phyloP scores from a whole-genome alignment of 148 eudicot species.

The Heliamphora exappendiculata region DNA sequence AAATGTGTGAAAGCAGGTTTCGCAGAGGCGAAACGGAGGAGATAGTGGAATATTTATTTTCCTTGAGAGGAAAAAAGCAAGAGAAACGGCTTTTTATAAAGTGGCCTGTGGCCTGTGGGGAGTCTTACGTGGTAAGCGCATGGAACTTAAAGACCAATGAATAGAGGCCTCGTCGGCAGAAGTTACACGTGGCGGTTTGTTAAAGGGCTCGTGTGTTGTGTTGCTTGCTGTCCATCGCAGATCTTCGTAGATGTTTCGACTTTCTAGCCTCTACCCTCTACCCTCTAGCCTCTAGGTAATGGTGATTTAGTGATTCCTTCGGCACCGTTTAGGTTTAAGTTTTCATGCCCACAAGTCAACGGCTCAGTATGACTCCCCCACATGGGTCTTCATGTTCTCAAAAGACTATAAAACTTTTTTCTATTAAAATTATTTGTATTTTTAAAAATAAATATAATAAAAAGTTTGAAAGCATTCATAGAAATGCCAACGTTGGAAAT shows the following conservation, averaged over 20 bases:
- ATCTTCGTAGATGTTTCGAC: not conserved
- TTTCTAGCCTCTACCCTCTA: not conserved
- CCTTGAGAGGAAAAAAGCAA: not conserved
- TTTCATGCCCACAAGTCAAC: too few species aligned
- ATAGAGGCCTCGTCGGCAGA: constrained; percentile 19
- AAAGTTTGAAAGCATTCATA: too few species aligned
- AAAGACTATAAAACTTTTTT: too few species aligned
- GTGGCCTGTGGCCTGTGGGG: not conserved
- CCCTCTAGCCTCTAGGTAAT: too few species aligned
- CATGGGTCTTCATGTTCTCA: too few species aligned
- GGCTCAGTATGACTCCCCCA: too few species aligned
- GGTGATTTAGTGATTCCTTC: too few species aligned
- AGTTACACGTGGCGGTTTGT: constrained; percentile 33
- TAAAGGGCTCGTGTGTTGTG: constrained; percentile 29
- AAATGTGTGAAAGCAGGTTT: not conserved
- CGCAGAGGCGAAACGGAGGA: not conserved
- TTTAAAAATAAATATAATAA: too few species aligned
- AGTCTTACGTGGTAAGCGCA: constrained; percentile 15
- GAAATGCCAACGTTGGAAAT: too few species aligned
- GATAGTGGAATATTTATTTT: too few species aligned
- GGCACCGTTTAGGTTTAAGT: too few species aligned
- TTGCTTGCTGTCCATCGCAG: constrained; percentile 4
- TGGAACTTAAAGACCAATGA: constrained; percentile 24
- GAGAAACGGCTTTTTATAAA: not conserved
- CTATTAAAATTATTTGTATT: too few species aligned